Evolutionary conservation across 2,329 filamentous ascomycete genomes (phyloP).

Genomic region (Exophiala lecanii-corni): DNA sequence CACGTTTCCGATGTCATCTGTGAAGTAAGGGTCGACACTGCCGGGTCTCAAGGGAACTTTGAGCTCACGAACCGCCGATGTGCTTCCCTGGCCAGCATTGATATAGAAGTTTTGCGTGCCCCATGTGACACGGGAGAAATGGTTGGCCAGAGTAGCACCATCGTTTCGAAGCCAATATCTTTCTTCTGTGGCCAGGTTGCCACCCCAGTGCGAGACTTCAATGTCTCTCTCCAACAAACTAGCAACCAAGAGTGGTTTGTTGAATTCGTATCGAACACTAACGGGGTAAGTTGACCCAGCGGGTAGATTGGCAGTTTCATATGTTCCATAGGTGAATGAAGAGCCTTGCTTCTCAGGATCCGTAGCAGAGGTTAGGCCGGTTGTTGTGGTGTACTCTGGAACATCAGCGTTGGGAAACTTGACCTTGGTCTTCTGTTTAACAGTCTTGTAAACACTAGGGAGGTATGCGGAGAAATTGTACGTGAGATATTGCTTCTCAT

Average conservation of each 20-base stretch:
- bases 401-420: slow-evolving; percentile 76
- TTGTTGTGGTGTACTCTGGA: slow-evolving; percentile 77
- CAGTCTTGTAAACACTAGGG: slow-evolving; percentile 75
- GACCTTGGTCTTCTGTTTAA: slow-evolving; percentile 95
- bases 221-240: slow-evolving; percentile 79
- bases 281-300: slow-evolving; percentile 70
- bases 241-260: slow-evolving; percentile 79
- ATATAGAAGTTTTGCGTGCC: slow-evolving; percentile 64
- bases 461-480: slow-evolving; percentile 83
- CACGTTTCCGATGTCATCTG: slow-evolving; percentile 93
- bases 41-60: slow-evolving; percentile 74
- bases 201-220: slow-evolving; percentile 97
- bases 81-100: slow-evolving; percentile 54
- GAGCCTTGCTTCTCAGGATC: slow-evolving; percentile 78
- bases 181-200: slow-evolving; percentile 93
- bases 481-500: slow-evolving; percentile 78
- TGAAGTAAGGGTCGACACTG: slow-evolving; percentile 86
- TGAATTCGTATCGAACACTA: slow-evolving; percentile 88
- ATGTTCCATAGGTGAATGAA: slow-evolving; percentile 86
- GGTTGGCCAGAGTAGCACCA: slow-evolving; percentile 69
- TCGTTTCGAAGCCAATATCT: slow-evolving; percentile 83
- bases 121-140: slow-evolving; percentile 75
- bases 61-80: slow-evolving; percentile 74
- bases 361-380: slow-evolving; percentile 50
- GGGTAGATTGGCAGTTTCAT: slow-evolving; percentile 63